Conservation (phyloP, 2,329 filamentous ascomycete species). For the Dendrostoma leiphaemia region DNA sequence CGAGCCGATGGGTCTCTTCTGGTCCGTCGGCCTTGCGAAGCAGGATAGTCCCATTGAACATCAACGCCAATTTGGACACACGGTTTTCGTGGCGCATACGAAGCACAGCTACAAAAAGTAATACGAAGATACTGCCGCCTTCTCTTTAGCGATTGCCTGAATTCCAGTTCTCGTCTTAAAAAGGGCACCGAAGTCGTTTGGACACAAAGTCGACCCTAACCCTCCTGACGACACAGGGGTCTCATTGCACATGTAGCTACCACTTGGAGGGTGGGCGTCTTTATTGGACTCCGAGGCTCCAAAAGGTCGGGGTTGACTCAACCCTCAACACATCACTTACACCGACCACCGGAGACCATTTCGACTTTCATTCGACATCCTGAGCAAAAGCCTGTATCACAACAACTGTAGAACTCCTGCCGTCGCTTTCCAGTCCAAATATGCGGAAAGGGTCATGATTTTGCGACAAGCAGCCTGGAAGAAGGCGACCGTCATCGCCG, state of each 20-base stretch:
- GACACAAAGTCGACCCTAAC: not conserved
- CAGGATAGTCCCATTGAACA: too few relatives aligned
- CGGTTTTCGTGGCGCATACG: too few relatives aligned
- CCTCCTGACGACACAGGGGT: not conserved
- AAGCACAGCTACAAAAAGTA: too few relatives aligned
- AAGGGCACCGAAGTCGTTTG: too few relatives aligned
- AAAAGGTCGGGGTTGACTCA: not conserved
- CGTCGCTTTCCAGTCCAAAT: not conserved
- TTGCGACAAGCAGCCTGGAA: constrained; percentile 37
- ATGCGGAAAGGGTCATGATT: constrained; percentile 37
- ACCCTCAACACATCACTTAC: constrained; percentile 4
- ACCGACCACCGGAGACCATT: constrained; percentile 12
- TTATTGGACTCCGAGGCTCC: not conserved
- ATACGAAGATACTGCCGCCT: too few relatives aligned
- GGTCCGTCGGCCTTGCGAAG: too few relatives aligned
- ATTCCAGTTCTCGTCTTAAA: too few relatives aligned
- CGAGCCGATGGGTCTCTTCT: too few relatives aligned
- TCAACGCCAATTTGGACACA: too few relatives aligned
- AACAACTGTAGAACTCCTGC: not conserved
- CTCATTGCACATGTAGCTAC: too few relatives aligned
- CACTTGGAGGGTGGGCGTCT: too few relatives aligned
- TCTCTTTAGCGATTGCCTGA: too few relatives aligned
- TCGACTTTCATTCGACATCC: not conserved
- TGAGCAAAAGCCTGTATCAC: not conserved
- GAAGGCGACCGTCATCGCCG: constrained; percentile 34